Evolutionary conservation across 345 rosid species (phyloP), one percentile per base, ranked within the genome.

Genomic region (Gossypium herbaceum): DNA sequence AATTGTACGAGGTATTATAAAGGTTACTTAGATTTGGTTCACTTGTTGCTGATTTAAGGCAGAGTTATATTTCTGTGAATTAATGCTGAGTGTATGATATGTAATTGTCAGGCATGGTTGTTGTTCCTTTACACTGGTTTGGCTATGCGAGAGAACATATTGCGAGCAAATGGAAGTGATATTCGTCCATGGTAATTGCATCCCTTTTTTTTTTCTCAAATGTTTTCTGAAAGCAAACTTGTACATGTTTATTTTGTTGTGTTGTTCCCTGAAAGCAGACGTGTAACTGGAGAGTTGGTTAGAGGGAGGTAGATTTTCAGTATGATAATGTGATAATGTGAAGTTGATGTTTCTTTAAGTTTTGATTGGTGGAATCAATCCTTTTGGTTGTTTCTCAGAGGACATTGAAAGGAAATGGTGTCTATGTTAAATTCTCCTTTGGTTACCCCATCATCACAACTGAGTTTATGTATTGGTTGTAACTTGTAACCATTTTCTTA

Each of bases 91-190:
- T 55, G 16, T 73, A 5, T 82, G 27, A 62, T 75, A 72, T 72
- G 43, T 56, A 71, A 91, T 15, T 51, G 17, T 59, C 75, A 94
- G 98, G 95, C 91, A 24, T 94, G 99, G 98, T 87, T 95, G 39
- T 79, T 93, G 81, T 91, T 95, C 87, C 98, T 11, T 43, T 55
- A 34, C 41, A 34, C 41, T 34, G 41, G 41, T 34, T 34, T 34
- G 41, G 41, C 41, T 4, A 34, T 34, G 41, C 41, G 41, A 5
- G 41, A 34, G 41, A 34, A 34, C 41, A 34, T 34, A 34, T 34
- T 34, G 41, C 41, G 41, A 34, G 41, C 41, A 34, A 34, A 34
- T 34, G 41, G 41, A 34, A 34, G 41, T 34, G 41, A 34, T 5
- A 34, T 34, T 34, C 41, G 41, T 34, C 41, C 41, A 34, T 34